phyloP scores from a whole-genome alignment of 1,284 basidiomycete genomes.

The Earliella scabrosa region DNA sequence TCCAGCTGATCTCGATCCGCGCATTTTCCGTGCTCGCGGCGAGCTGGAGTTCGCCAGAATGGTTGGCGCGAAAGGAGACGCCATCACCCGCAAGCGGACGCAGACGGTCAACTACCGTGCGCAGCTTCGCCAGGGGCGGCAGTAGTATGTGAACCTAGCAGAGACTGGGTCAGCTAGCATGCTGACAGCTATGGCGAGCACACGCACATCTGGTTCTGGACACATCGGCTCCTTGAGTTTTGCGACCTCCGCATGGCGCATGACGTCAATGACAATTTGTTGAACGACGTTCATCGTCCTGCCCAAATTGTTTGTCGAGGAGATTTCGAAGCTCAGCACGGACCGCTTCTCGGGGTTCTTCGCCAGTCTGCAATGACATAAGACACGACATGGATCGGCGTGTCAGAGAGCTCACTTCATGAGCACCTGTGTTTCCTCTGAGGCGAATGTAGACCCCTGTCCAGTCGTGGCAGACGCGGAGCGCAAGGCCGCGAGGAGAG shows the following conservation, averaged over 20 bases:
- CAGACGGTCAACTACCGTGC: slow-evolving; percentile 80
- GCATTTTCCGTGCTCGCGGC: slow-evolving; percentile 73
- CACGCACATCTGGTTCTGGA: slow-evolving; percentile 83
- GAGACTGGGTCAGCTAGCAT: too few relatives aligned
- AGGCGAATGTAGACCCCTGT: slow-evolving; percentile 15
- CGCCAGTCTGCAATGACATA: slow-evolving; percentile 54
- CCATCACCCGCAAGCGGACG: slow-evolving; percentile 71
- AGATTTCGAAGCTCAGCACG: slow-evolving; percentile 76
- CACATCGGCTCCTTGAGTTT: slow-evolving; percentile 83
- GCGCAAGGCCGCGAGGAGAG: slow-evolving; percentile 74
- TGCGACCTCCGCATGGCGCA: slow-evolving; percentile 74
- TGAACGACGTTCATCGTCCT: slow-evolving; percentile 64
- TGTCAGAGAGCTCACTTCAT: slow-evolving; percentile 53
- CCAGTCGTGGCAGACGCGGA: slow-evolving; percentile 49
- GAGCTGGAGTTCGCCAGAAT: slow-evolving; percentile 65
- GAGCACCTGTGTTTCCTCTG: slow-evolving; percentile 57
- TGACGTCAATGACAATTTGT: slow-evolving; percentile 78
- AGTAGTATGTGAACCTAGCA: slow-evolving; percentile 89
- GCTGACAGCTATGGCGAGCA: too few relatives aligned
- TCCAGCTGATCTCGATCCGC: slow-evolving; percentile 83
- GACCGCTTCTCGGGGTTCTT: slow-evolving; percentile 81
- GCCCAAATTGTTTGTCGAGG: slow-evolving; percentile 56
- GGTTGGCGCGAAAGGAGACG: slow-evolving; percentile 74
- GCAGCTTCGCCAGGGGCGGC: slow-evolving; percentile 77
- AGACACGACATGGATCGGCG: not conserved